A percentile compares a stretch with the other conserved stretches of the same genome.
These are phyloP conservation scores for Melastoma malabathricum DNA, from an alignment of 345 rosid species.

Conservation along the genomic window DNA sequence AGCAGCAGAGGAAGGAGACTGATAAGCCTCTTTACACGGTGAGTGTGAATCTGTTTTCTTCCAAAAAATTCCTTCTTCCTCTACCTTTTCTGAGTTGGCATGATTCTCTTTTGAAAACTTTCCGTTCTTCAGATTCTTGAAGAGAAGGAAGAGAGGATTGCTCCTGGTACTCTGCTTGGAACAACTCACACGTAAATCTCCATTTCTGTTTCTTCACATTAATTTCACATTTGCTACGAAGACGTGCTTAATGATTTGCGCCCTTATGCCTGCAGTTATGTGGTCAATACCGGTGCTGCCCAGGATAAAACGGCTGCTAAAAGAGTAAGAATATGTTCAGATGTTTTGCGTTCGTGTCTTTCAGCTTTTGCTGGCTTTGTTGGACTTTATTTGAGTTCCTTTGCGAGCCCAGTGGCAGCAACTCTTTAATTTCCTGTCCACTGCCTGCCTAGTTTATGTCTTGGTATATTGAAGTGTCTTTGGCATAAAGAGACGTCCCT, in stretches of 20 bases:
- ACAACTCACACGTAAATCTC: slow-evolving; percentile 62
- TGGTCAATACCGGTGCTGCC: slow-evolving; percentile 57
- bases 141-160: slow-evolving; percentile 71
- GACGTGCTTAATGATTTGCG: neutral
- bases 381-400: too few species aligned
- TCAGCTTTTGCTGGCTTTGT: too few species aligned
- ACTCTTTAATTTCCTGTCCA: too few species aligned
- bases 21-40: slow-evolving; percentile 91
- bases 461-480: too few species aligned
- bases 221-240: neutral
- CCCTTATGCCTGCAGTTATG: slow-evolving; percentile 29
- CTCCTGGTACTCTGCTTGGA: slow-evolving; percentile 85
- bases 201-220: neutral
- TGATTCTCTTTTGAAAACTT: neutral
- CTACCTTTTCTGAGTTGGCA: neutral
- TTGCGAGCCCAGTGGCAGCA: too few species aligned
- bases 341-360: neutral
- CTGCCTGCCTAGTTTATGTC: too few species aligned
- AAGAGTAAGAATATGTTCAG: slow-evolving; percentile 44
- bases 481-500: too few species aligned
- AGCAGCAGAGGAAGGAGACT: slow-evolving; percentile 97
- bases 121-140: slow-evolving; percentile 50
- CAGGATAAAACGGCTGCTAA: slow-evolving; percentile 78
- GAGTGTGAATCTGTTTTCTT: slow-evolving; percentile 14
- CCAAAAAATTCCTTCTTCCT: neutral